Evolutionary conservation across 345 rosid genomes (phyloP).

Genomic region (Citrus maxima): DNA sequence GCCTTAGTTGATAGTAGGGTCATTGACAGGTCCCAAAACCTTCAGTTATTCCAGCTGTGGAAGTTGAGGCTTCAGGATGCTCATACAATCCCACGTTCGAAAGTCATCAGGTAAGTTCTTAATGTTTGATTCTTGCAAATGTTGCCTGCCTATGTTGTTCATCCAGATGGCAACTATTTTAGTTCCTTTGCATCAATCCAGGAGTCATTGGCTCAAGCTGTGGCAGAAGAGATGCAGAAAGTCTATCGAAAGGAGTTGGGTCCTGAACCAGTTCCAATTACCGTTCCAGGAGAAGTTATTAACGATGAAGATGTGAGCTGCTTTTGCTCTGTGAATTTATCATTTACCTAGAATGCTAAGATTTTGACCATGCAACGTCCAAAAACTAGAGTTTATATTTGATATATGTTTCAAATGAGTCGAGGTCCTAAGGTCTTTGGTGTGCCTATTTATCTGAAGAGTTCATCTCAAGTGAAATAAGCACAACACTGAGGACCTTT

Average conservation of each 20-base stretch:
- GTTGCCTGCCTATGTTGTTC: not conserved
- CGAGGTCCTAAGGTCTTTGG: not conserved
- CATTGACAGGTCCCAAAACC: conserved; percentile 42
- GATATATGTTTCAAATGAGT: not conserved
- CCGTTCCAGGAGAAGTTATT: conserved; percentile 54
- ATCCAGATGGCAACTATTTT: not conserved
- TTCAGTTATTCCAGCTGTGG: conserved; percentile 82
- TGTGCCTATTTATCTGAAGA: not conserved
- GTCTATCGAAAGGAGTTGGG: conserved; percentile 73
- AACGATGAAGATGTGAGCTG: conserved; percentile 69
- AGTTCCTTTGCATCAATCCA: conserved; percentile 24
- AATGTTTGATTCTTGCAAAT: not conserved
- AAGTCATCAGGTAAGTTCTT: conserved; percentile 67
- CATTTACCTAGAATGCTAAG: not conserved
- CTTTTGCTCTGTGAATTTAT: conserved; percentile 5
- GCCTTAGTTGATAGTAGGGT: not conserved
- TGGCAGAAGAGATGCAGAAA: conserved; percentile 96
- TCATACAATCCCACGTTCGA: conserved; percentile 82
- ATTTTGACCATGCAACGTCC: not conserved
- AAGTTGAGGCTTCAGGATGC: conserved; percentile 91
- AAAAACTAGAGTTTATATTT: not conserved
- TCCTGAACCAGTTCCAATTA: conserved; percentile 86
- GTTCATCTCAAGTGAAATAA: not conserved
- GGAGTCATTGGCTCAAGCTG: conserved; percentile 92
- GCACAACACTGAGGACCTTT: not conserved